Percentiles rank a stretch among this genome's conserved stretches.
Conservation (phyloP, 2,329 filamentous ascomycete genomes). For the Botrytis squamosa region DNA sequence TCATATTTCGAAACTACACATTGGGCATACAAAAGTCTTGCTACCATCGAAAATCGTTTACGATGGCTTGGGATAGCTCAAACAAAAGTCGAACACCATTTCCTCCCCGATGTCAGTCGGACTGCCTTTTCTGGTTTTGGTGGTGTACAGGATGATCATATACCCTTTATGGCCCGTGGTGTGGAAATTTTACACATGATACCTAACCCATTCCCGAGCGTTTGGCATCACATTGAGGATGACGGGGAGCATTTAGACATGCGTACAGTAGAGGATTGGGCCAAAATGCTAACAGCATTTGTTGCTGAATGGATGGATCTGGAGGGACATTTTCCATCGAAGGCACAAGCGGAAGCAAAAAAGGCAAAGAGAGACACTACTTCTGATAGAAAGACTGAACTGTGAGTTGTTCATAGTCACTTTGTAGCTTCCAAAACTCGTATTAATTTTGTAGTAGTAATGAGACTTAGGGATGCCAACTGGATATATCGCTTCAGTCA, state of each 20-base stretch:
- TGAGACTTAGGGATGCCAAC: constrained; percentile 1
- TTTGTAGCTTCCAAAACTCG: constrained; percentile 10
- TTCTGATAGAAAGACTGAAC: constrained; percentile 32
- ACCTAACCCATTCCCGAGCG: constrained; percentile 72
- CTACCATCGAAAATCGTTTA: constrained; percentile 70
- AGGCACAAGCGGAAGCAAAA: constrained; percentile 19
- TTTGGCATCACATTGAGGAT: constrained; percentile 87
- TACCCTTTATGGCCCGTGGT: constrained; percentile 84
- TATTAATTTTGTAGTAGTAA: constrained; percentile 16
- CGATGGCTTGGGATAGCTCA: constrained; percentile 66
- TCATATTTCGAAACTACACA: constrained; percentile 90
- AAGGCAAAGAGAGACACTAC: constrained; percentile 27
- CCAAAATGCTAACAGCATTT: constrained; percentile 79
- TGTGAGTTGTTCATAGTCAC: constrained; percentile 36
- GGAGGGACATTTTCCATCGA: constrained; percentile 37
- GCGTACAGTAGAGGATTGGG: constrained; percentile 82
- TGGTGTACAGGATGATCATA: constrained; percentile 78
- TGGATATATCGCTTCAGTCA: not conserved
- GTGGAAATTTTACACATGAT: constrained; percentile 91
- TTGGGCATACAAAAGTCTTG: constrained; percentile 84
- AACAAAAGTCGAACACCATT: constrained; percentile 54
- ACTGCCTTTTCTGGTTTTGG: constrained; percentile 50
- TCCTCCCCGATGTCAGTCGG: constrained; percentile 61
- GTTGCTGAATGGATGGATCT: constrained; percentile 90
- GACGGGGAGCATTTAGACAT: constrained; percentile 82